Evolutionary conservation across 1,139 yeast genomes (phyloP).

Genomic region (Yamadazyma aaseri): DNA sequence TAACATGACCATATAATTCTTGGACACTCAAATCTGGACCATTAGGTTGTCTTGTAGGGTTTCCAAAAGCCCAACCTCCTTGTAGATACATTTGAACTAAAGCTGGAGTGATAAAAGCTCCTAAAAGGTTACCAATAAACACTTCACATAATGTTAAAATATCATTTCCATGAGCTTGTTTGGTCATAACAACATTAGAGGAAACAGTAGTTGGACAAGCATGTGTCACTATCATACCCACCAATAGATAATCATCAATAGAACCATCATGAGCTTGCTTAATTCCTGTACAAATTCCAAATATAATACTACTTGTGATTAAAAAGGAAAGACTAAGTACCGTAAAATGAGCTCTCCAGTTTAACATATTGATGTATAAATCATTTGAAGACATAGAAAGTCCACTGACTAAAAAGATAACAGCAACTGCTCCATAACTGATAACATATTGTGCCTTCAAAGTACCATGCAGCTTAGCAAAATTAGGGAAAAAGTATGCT

Average conservation of each 20-base stretch:
- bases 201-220: slow-evolving; percentile 91
- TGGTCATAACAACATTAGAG: slow-evolving; percentile 91
- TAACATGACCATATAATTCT: slow-evolving; percentile 66
- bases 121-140: slow-evolving; percentile 76
- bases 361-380: slow-evolving; percentile 55
- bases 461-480: slow-evolving; percentile 82
- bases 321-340: slow-evolving; percentile 69
- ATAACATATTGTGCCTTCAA: slow-evolving; percentile 72
- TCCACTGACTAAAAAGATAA: slow-evolving; percentile 80
- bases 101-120: slow-evolving; percentile 87
- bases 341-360: slow-evolving; percentile 82
- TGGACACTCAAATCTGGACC: slow-evolving; percentile 48
- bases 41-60: slow-evolving; percentile 56
- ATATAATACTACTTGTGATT: slow-evolving; percentile 72
- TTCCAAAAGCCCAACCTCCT: slow-evolving; percentile 73
- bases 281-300: slow-evolving; percentile 71
- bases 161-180: slow-evolving; percentile 76
- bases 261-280: slow-evolving; percentile 51
- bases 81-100: slow-evolving; percentile 67
- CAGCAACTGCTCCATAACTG: slow-evolving; percentile 83
- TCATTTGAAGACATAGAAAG: slow-evolving; percentile 68
- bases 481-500: slow-evolving; percentile 76
- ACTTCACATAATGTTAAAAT: slow-evolving; percentile 80
- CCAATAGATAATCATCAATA: slow-evolving; percentile 72
- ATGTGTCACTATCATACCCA: slow-evolving; percentile 77